Percentiles rank a stretch among this genome's conserved stretches.
Evolutionary conservation across 257 asterid genomes (phyloP).

Genomic region (Solanum bukasovii): DNA sequence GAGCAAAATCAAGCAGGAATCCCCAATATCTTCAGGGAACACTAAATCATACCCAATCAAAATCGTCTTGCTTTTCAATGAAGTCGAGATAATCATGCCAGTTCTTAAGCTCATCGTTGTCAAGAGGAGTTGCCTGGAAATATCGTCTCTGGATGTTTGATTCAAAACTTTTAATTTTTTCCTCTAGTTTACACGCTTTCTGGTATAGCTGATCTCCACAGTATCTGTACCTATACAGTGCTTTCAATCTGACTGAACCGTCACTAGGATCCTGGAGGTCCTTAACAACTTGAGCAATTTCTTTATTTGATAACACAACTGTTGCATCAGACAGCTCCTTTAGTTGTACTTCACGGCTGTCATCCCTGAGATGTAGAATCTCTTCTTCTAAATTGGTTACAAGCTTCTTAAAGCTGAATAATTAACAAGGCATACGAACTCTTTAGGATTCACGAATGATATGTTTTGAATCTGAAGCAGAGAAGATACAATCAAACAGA

Average conservation of each 20-base stretch:
- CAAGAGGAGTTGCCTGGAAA: conserved; percentile 60
- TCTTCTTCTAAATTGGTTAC: conserved; percentile 64
- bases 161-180: conserved; percentile 56
- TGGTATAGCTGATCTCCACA: conserved; percentile 61
- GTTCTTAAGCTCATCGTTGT: conserved; percentile 48
- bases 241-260: conserved; percentile 40
- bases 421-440: background rate
- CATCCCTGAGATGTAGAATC: conserved; percentile 26
- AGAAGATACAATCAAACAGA: background rate
- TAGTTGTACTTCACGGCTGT: conserved; percentile 24
- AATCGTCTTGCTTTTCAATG: conserved; percentile 61
- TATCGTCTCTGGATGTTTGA: conserved; percentile 44
- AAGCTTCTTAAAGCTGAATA: conserved; percentile 69
- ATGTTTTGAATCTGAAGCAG: background rate
- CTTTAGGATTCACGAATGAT: background rate
- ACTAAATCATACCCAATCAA: conserved; percentile 50
- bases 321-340: conserved; percentile 21
- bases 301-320: conserved; percentile 28
- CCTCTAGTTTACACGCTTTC: conserved; percentile 50
- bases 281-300: conserved; percentile 47
- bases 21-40: background rate
- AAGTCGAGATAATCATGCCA: conserved; percentile 89
- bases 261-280: conserved; percentile 59
- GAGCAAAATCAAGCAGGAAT: background rate
- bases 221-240: conserved; percentile 48